Evolutionary conservation across 75 land plant species (phyloP).

Genomic region (Pseudotsuga menziesii): DNA sequence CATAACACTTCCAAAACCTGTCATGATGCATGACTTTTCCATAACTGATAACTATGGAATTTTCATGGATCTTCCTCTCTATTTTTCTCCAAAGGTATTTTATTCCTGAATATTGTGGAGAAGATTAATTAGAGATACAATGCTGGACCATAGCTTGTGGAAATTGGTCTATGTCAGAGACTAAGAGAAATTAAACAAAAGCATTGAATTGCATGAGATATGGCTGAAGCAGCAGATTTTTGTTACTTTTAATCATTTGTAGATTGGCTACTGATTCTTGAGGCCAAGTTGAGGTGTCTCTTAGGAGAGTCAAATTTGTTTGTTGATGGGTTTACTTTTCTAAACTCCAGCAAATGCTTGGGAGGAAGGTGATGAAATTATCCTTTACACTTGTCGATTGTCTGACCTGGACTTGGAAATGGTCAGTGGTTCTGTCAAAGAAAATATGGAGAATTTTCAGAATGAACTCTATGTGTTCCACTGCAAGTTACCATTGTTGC

Average conservation of each 20-base stretch:
- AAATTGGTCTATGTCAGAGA: background rate
- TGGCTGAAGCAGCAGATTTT: background rate
- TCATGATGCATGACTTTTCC: conserved; percentile 99
- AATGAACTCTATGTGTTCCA: conserved; percentile 62
- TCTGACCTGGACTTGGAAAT: conserved; percentile 63
- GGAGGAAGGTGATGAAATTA: conserved; percentile 96
- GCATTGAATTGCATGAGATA: background rate
- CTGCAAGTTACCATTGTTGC: background rate
- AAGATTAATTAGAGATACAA: too few species aligned
- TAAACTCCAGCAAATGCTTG: conserved; percentile 83
- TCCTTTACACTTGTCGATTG: conserved; percentile 76
- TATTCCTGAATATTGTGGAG: background rate
- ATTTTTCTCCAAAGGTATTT: conserved; percentile 72
- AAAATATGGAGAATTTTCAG: conserved; percentile 40
- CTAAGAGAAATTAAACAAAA: background rate
- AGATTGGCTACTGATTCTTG: background rate
- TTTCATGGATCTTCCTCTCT: conserved; percentile 93
- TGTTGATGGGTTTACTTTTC: background rate
- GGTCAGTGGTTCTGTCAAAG: conserved; percentile 46
- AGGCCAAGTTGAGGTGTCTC: conserved; percentile 2
- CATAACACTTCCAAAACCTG: conserved; percentile 72
- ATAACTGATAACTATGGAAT: conserved; percentile 97
- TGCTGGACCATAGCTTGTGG: background rate
- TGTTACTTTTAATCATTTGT: background rate
- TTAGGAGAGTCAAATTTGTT: background rate